Conservation (phyloP, 805 yeast genomes). For the Teunomyces gatunensis region DNA sequence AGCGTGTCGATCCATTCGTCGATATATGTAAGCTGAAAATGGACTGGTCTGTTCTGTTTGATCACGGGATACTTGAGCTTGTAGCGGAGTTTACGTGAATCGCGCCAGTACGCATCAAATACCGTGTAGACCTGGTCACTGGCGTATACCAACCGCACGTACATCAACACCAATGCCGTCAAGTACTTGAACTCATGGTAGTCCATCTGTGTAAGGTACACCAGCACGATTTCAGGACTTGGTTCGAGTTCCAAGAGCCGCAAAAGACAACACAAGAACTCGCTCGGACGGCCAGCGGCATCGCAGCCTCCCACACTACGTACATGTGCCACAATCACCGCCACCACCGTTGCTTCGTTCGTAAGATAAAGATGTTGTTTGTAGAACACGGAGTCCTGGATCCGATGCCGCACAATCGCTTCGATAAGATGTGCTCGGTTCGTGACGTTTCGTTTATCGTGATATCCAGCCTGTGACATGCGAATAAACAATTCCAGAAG, state of each 20-base stretch:
- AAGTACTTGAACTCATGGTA: slow-evolving; percentile 64
- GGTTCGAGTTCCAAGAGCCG: slow-evolving; percentile 80
- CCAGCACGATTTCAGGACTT: slow-evolving; percentile 48
- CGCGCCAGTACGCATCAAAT: slow-evolving; percentile 57
- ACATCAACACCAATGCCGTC: slow-evolving; percentile 66
- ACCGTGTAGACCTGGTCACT: slow-evolving; percentile 42
- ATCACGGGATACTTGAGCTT: slow-evolving; percentile 19
- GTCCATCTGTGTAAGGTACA: slow-evolving; percentile 56
- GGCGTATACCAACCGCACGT: slow-evolving; percentile 47
- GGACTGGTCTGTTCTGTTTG: no score
- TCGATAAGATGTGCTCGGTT: slow-evolving; percentile 37
- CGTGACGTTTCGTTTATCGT: slow-evolving; percentile 26
- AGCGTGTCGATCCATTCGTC: slow-evolving; percentile 75
- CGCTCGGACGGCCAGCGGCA: slow-evolving; percentile 57
- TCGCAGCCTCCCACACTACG: slow-evolving; percentile 59
- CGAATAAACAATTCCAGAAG: neutral
- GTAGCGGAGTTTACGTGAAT: slow-evolving; percentile 64
- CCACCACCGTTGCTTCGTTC: slow-evolving; percentile 39
- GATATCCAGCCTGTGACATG: slow-evolving; percentile 18
- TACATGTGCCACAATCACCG: slow-evolving; percentile 32
- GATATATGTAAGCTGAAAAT: slow-evolving; percentile 46
- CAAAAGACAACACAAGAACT: slow-evolving; percentile 73
- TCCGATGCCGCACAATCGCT: slow-evolving; percentile 40
- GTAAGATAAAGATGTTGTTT: slow-evolving; percentile 40
- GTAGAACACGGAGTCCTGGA: slow-evolving; percentile 43